These are phyloP conservation scores for Nicotiana tabacum DNA, from an alignment of 257 asterid species.

Conservation along the genomic window DNA sequence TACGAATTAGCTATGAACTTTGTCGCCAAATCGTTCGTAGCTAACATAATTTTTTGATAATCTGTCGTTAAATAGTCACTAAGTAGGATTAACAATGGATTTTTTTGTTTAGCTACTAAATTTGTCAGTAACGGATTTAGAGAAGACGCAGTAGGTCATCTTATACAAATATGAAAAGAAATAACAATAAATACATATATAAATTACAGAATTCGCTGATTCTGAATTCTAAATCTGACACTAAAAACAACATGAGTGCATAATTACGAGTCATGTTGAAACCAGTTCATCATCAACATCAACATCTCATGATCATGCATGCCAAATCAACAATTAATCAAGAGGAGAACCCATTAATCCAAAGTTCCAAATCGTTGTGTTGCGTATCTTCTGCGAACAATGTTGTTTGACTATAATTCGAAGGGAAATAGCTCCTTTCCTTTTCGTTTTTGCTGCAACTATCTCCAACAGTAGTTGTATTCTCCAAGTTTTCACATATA, in stretches of 20 bases:
- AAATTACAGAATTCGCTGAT: neutral
- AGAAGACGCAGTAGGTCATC: no score
- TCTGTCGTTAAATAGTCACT: no score
- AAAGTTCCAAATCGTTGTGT: constrained; percentile 6
- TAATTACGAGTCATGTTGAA: neutral
- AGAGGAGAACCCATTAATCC: neutral
- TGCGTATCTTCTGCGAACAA: neutral
- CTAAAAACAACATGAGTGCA: neutral
- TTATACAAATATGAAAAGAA: neutral
- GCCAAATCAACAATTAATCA: neutral
- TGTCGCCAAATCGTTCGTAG: no score
- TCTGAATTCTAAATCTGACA: neutral
- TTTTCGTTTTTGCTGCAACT: neutral
- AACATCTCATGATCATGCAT: neutral
- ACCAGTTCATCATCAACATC: neutral
- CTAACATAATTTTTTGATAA: no score
- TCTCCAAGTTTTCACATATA: constrained; percentile 4
- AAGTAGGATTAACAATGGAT: no score
- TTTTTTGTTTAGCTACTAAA: no score
- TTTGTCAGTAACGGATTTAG: no score
- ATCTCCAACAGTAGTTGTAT: neutral
- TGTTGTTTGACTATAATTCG: neutral
- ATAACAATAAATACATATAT: neutral
- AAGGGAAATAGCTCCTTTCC: neutral
- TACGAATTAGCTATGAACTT: neutral